Evolutionary conservation across 352 stramenopile species (phyloP), one percentile per base, ranked within the genome.

Genomic region (Phytophthora boehmeriae): DNA sequence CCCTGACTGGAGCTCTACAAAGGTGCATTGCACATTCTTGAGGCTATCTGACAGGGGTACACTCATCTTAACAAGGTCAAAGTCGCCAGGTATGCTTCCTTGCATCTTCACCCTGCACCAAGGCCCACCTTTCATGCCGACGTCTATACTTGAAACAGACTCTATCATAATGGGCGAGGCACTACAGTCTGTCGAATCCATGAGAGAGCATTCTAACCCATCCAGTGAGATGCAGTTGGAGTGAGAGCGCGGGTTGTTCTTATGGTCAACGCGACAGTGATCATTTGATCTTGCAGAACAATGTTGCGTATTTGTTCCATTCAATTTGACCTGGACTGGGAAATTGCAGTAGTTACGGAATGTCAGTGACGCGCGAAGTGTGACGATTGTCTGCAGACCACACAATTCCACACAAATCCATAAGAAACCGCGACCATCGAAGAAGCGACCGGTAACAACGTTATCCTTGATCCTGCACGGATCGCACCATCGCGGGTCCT

Each of bases 321-420:
- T 77, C 23, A 80, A 43, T 55, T 73, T 77, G 23, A 84, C 25
- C 4, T 59, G 56, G n/a, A 85, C 51, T 17, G 62, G 39, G 56
- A 73, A 81, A 17, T 74, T 45, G 25, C 68, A 81, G 32, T 78
- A 66, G 55, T 88, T 90, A 30, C 48, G 60, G 35, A 88, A 58
- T 17, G 65, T 60, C 23, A 89, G 30, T 19, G 77, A 72, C 1
- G 75, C 68, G 8, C 79, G 76, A 45, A 95, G 65, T 27, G 66
- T 83, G 9, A 95, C 83, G 0, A 75, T 50, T 13, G 77, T 91
- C 47, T 86, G 64, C 8, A 89, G 73, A 16, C 79, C 78, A 20
- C 55, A 65, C n/a, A 87, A 56, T 44, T 88, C 71, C 6, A 93
- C 78, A 22, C 69, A 71, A 36, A 93, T 42, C 86, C 86, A 95